A percentile compares a stretch with the other conserved stretches of the same genome.
phyloP scores from a whole-genome alignment of 805 yeast genomes.

The Pichia cabralensis region DNA sequence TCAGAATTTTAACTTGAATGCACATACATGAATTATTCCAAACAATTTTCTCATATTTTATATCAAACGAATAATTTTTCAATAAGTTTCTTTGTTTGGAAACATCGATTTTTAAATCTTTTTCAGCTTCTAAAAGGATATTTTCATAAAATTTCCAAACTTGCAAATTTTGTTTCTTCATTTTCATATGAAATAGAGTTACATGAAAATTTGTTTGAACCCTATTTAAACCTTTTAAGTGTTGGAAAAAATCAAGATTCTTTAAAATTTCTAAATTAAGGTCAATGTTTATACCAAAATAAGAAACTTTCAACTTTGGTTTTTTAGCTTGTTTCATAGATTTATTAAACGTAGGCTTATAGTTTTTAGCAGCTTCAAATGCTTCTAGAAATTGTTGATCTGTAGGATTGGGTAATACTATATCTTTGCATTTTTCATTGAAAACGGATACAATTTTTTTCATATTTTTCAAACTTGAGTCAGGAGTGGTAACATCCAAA shows the following conservation, averaged over 20 bases:
- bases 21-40: slow-evolving; percentile 48
- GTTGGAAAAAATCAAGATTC: slow-evolving; percentile 1
- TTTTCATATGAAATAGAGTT: slow-evolving; percentile 45
- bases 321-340: slow-evolving; percentile 12
- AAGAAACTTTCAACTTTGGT: slow-evolving; percentile 31
- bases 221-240: slow-evolving; percentile 24
- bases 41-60: slow-evolving; percentile 28
- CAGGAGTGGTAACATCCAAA: slow-evolving; percentile 32
- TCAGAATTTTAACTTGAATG: slow-evolving; percentile 33
- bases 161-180: slow-evolving; percentile 11
- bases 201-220: slow-evolving; percentile 54
- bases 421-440: slow-evolving; percentile 31
- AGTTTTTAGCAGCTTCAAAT: slow-evolving; percentile 40
- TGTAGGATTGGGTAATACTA: slow-evolving; percentile 31
- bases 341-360: slow-evolving; percentile 43
- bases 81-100: slow-evolving; percentile 4
- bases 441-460: slow-evolving; percentile 31
- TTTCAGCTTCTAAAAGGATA: not conserved
- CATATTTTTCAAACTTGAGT: slow-evolving; percentile 44
- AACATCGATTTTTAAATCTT: not conserved
- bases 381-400: slow-evolving; percentile 35
- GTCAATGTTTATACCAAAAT: slow-evolving; percentile 34
- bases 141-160: slow-evolving; percentile 14
- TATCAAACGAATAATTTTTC: slow-evolving; percentile 1
- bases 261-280: not conserved